Conservation (phyloP, 441 rosid species). For the Populus hybrid region DNA sequence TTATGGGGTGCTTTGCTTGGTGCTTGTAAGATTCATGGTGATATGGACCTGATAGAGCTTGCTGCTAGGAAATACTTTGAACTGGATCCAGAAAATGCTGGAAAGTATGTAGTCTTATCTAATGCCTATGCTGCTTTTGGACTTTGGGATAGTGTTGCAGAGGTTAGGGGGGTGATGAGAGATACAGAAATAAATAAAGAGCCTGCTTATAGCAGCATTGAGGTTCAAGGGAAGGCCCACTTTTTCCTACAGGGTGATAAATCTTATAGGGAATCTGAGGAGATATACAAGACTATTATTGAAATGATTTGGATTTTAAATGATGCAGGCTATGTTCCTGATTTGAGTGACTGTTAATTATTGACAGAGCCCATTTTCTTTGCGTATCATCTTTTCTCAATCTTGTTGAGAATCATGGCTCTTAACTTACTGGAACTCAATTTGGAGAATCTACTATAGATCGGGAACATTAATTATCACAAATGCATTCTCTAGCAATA, state of each 20-base stretch:
- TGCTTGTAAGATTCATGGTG: constrained; percentile 67
- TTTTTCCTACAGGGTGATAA: constrained; percentile 51
- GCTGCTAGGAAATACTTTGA: constrained; percentile 55
- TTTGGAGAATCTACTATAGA: background rate
- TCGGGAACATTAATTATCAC: background rate
- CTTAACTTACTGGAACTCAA: background rate
- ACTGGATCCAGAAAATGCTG: constrained; percentile 63
- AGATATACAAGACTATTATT: constrained; percentile 41
- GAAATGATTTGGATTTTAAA: constrained; percentile 42
- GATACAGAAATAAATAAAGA: constrained; percentile 52
- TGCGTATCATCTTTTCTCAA: background rate
- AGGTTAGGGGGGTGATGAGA: constrained; percentile 59
- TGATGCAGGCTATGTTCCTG: constrained; percentile 41
- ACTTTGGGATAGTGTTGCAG: constrained; percentile 56
- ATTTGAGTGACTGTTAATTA: constrained; percentile 26
- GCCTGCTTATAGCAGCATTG: constrained; percentile 72
- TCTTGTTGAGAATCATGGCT: background rate
- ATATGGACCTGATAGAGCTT: constrained; percentile 49
- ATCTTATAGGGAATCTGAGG: constrained; percentile 41
- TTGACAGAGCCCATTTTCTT: constrained; percentile 7
- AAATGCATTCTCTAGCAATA: background rate
- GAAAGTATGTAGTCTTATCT: constrained; percentile 63
- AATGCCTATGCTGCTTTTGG: constrained; percentile 70
- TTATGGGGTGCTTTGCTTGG: constrained; percentile 83
- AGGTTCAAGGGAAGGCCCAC: constrained; percentile 56